phyloP scores from a whole-genome alignment of 1,139 yeast genomes.

The Saccharomyces hybrid region DNA sequence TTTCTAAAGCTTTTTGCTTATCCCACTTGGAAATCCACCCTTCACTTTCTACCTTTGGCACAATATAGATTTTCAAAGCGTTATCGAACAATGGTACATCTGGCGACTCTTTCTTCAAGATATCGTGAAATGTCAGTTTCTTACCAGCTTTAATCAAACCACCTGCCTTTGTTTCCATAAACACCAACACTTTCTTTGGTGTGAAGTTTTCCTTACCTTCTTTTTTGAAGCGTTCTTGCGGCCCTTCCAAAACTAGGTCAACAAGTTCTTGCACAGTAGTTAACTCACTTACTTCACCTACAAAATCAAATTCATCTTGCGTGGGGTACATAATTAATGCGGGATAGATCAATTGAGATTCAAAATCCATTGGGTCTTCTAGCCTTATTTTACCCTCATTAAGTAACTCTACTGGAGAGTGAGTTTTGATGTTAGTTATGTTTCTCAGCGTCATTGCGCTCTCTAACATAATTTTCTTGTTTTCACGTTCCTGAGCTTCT shows the following conservation, averaged over 20 bases:
- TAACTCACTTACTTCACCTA: conserved; percentile 67
- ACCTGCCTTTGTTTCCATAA: conserved; percentile 74
- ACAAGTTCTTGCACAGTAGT: conserved; percentile 54
- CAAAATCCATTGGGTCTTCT: conserved; percentile 65
- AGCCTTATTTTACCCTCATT: conserved; percentile 39
- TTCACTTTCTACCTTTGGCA: conserved; percentile 62
- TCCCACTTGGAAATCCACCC: conserved; percentile 64
- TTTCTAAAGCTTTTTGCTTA: conserved; percentile 54
- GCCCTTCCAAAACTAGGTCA: conserved; percentile 51
- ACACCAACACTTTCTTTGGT: conserved; percentile 57
- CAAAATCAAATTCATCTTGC: conserved; percentile 73
- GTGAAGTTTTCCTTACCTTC: conserved; percentile 55
- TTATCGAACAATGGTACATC: conserved; percentile 73
- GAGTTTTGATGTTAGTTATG: conserved; percentile 41
- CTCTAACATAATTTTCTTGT: conserved; percentile 34
- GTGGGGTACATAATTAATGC: conserved; percentile 79
- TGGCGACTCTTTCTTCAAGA: conserved; percentile 55
- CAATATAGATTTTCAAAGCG: conserved; percentile 64
- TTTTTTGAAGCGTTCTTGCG: conserved; percentile 63
- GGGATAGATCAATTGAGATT: conserved; percentile 74
- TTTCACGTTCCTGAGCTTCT: conserved; percentile 22
- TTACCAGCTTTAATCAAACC: conserved; percentile 84
- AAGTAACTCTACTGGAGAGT: conserved; percentile 39
- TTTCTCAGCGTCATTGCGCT: conserved; percentile 53
- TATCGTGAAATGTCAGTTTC: conserved; percentile 58